Conservation (phyloP, 768 basidiomycete genomes). For the Calvatia gigantea region DNA sequence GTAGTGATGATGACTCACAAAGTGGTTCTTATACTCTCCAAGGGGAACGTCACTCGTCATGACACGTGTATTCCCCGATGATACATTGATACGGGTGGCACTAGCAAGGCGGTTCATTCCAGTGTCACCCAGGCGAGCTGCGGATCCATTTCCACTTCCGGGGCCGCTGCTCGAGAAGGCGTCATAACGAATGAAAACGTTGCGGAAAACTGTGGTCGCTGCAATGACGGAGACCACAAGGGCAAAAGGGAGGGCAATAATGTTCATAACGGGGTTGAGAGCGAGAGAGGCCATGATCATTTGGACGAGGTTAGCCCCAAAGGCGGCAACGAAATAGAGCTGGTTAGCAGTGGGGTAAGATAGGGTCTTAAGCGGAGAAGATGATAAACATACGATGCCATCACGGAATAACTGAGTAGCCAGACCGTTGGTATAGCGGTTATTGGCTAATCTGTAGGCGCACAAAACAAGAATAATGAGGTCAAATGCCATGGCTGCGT, state of each 20-base stretch:
- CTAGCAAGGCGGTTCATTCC: constrained; percentile 4
- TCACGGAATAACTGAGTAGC: constrained; percentile 27
- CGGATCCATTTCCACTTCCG: constrained; percentile 5
- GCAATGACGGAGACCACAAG: constrained; percentile 33
- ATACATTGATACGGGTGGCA: constrained; percentile 3
- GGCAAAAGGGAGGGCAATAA: constrained; percentile 29
- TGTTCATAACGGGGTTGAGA: constrained; percentile 34
- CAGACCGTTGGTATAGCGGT: constrained; percentile 23
- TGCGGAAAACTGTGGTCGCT: constrained; percentile 31
- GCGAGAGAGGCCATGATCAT: constrained; percentile 28
- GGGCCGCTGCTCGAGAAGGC: constrained; percentile 23
- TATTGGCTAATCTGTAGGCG: constrained; percentile 19
- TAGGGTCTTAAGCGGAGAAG: background rate
- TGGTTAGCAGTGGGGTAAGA: background rate
- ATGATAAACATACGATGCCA: constrained; percentile 24
- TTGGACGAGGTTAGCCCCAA: constrained; percentile 30
- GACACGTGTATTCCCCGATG: background rate
- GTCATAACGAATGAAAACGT: constrained; percentile 30
- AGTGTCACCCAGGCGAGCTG: constrained; percentile 1
- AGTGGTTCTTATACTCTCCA: constrained; percentile 18
- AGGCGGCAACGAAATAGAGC: constrained; percentile 29
- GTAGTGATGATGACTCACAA: background rate
- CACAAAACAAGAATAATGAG: constrained; percentile 28
- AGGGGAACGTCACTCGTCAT: constrained; percentile 18
- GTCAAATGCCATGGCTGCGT: constrained; percentile 30